Conservation (phyloP, 768 basidiomycete species). For the Hygrophoropsis aurantiaca region DNA sequence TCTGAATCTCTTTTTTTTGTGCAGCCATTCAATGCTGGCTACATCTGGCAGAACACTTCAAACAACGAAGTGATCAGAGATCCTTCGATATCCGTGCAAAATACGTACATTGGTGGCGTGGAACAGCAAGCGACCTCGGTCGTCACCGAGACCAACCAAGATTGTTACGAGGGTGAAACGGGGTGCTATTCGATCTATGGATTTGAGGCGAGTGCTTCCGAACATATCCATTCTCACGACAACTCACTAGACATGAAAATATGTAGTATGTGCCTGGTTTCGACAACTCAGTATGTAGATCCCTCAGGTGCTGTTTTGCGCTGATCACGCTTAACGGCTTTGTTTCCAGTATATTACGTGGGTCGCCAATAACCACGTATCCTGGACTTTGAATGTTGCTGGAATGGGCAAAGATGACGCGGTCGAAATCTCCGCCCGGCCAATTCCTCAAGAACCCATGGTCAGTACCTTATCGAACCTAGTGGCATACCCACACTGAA, state of each 20-base stretch:
- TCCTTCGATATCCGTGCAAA: conserved; percentile 51
- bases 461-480: conserved; percentile 36
- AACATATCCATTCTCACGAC: neutral
- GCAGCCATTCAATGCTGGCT: conserved; percentile 75
- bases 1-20: neutral
- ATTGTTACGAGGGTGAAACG: conserved; percentile 63
- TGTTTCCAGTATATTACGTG: conserved; percentile 75
- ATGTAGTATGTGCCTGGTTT: conserved; percentile 51
- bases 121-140: conserved; percentile 82
- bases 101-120: conserved; percentile 65
- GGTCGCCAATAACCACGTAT: conserved; percentile 63
- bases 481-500: neutral
- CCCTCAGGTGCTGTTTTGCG: neutral
- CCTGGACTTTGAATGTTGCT: conserved; percentile 75
- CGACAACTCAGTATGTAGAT: conserved; percentile 53
- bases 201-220: conserved; percentile 57
- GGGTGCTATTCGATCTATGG: conserved; percentile 76
- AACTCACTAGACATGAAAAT: neutral
- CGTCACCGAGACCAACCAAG: conserved; percentile 62
- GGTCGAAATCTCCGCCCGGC: conserved; percentile 62
- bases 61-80: conserved; percentile 59
- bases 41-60: conserved; percentile 64
- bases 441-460: conserved; percentile 85
- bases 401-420: conserved; percentile 63
- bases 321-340: neutral